Percentiles rank a stretch among this genome's conserved stretches.
phyloP scores from a whole-genome alignment of 768 basidiomycete species.

The Rhodotorula paludigena region DNA sequence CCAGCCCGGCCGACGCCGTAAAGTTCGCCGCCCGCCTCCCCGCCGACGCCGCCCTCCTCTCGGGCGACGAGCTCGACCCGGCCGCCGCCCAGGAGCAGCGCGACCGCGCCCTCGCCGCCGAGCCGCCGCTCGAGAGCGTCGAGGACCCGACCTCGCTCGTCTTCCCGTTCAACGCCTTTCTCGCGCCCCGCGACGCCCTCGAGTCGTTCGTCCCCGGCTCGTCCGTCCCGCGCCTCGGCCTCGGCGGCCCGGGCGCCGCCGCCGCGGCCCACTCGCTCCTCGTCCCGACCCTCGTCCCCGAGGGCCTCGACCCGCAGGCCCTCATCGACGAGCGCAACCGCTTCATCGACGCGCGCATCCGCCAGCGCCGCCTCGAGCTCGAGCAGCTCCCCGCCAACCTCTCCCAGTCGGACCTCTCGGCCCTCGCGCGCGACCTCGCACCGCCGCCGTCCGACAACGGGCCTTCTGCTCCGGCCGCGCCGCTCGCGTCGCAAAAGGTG shows the following conservation, averaged over 20 bases:
- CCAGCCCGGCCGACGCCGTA: conserved; percentile 25
- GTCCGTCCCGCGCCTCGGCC: too few species aligned
- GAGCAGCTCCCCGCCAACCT: conserved; percentile 67
- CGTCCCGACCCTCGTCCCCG: conserved; percentile 82
- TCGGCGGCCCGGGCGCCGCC: too few species aligned
- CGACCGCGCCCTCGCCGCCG: conserved; percentile 13
- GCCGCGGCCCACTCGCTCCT: conserved; percentile 51
- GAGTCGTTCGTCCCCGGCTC: conserved; percentile 53
- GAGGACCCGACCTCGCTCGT: conserved; percentile 28
- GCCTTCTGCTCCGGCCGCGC: conserved; percentile 47
- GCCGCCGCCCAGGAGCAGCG: neutral
- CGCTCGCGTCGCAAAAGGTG: conserved; percentile 64
- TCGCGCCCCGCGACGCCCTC: conserved; percentile 58
- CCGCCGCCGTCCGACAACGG: too few species aligned
- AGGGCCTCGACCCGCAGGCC: conserved; percentile 85
- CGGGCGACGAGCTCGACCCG: neutral
- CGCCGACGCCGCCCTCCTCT: neutral
- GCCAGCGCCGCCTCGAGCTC: conserved; percentile 82
- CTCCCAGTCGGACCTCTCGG: conserved; percentile 52
- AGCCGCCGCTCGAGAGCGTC: conserved; percentile 19
- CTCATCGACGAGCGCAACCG: conserved; percentile 86
- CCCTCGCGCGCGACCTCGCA: conserved; percentile 48
- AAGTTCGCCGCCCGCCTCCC: conserved; percentile 2
- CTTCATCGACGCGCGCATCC: conserved; percentile 80
- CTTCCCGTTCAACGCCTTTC: conserved; percentile 34